Conservation (phyloP, 139 green algal genomes). For the Chlamydomonas sphaeroides region DNA sequence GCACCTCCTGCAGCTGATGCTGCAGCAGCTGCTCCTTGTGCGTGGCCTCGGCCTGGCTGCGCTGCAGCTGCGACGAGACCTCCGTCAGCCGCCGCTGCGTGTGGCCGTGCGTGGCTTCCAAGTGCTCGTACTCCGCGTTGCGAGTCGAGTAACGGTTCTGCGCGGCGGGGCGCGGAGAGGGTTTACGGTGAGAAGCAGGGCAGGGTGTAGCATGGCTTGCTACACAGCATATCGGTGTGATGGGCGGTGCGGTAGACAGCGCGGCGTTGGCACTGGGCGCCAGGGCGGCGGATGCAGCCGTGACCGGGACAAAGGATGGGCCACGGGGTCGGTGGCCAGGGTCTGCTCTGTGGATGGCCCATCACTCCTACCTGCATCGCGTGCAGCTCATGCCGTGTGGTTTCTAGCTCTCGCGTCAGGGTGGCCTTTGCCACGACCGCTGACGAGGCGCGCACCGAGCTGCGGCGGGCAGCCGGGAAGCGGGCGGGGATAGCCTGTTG, state of each 20-base stretch:
- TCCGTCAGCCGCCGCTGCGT: constrained; percentile 12
- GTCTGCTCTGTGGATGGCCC: no score
- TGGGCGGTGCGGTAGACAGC: no score
- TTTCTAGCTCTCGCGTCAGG: background rate
- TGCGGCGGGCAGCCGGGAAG: no score
- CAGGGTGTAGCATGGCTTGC: no score
- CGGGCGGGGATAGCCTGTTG: no score
- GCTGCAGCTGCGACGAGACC: constrained; percentile 10
- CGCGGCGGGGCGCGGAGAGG: no score
- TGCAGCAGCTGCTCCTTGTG: constrained; percentile 12
- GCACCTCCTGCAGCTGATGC: background rate
- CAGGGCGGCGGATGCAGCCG: no score
- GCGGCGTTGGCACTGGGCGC: no score
- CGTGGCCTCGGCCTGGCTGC: constrained; percentile 6
- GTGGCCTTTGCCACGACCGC: background rate
- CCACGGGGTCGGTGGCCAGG: no score
- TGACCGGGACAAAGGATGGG: no score
- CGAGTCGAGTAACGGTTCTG: background rate
- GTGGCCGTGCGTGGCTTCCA: background rate
- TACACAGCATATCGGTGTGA: no score
- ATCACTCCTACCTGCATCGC: background rate
- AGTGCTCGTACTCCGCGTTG: constrained; percentile 21
- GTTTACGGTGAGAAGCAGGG: background rate
- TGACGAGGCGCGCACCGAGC: background rate
- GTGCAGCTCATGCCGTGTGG: background rate